Conservation (phyloP, 2,329 filamentous ascomycete genomes). For the Sporothrix inflata region DNA sequence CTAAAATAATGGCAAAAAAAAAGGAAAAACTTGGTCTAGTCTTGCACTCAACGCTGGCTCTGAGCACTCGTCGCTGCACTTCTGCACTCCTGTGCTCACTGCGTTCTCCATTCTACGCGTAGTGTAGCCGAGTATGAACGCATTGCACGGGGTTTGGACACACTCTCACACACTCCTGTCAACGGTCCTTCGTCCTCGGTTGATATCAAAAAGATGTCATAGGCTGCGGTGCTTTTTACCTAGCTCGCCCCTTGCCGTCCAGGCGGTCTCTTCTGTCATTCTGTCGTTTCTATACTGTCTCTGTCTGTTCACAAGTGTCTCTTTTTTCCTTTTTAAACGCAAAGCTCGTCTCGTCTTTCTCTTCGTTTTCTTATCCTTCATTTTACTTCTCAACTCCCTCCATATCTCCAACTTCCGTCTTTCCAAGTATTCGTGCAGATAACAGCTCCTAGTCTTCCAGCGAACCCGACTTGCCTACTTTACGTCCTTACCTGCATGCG, state of each 20-base stretch:
- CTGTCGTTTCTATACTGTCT: not conserved
- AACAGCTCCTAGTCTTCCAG: not conserved
- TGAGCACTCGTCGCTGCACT: no score
- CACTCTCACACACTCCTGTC: not conserved
- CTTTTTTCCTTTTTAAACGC: not conserved
- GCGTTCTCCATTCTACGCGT: no score
- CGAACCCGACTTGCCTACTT: not conserved
- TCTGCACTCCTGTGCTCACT: not conserved
- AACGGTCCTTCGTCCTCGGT: not conserved
- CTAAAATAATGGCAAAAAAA: conserved; percentile 1
- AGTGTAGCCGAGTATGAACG: conserved; percentile 3
- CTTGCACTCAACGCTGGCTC: not conserved
- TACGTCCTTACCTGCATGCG: not conserved
- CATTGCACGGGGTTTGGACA: not conserved
- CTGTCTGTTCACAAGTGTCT: not conserved
- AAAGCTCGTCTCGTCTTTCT: not conserved
- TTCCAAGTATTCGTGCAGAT: not conserved
- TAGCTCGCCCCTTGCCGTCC: not conserved
- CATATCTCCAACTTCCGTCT: not conserved
- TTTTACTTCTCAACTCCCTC: not conserved
- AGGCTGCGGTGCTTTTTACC: not conserved
- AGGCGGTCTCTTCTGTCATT: not conserved
- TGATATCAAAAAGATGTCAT: conserved; percentile 1
- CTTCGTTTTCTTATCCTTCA: not conserved
- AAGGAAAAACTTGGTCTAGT: not conserved